Base-by-base conservation (phyloP, 2,329 filamentous ascomycete species). In the Neopestalotiopsis sp. region DNA sequence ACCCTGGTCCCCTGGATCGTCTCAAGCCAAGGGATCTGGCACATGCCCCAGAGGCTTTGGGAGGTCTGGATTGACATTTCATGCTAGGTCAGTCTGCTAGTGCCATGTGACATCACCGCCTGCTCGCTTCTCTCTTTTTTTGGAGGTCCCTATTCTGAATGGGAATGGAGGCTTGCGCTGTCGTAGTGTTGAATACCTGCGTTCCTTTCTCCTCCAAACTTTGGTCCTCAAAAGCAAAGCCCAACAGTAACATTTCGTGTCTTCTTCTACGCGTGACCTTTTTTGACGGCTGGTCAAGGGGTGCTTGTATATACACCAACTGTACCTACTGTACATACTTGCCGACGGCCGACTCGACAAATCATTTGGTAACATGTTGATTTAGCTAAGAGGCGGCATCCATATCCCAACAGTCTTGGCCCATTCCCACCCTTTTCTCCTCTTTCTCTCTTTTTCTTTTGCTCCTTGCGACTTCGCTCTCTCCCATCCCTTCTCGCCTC, bases 331-430 rank as follows among this genome's bases (percentile, higher is more conserved):
- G 24, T 20, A 38, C 34, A 38, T 53, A n/a, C 20, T 20, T 53
- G 45, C 45, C 45, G 45, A 20, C 20, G 17, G 45, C 45, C 45
- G 45, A n/a, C n/a, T 53, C 45, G 45, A 53, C 45, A 53, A 53
- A 53, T 53, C 45, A 53, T 53, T 53, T 53, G 45, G 45, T 53
- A 53, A 53, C 45, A 53, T 53, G 45, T 53, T 53, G 34, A 38
- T 38, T 10, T 38, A 38, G 34, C 20, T 53, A 9, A 53, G 45
- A 53, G n/a, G 17, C 20, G 45, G 45, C 45, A 53, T 53, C 45
- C 45, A 38, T 38, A 38, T 38, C 34, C 24, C 57, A 30, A 34
- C 24, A 59, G 57, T 34, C 57, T 59, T 34, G 57, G 57, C 57
- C 49, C 12, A 40, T 40, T 13, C 59, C 59, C 17, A 17, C 59